Percentiles rank a stretch among this genome's conserved stretches.
These are phyloP conservation scores for Suillus lakei DNA, from an alignment of 768 basidiomycete genomes.

Conservation along the genomic window DNA sequence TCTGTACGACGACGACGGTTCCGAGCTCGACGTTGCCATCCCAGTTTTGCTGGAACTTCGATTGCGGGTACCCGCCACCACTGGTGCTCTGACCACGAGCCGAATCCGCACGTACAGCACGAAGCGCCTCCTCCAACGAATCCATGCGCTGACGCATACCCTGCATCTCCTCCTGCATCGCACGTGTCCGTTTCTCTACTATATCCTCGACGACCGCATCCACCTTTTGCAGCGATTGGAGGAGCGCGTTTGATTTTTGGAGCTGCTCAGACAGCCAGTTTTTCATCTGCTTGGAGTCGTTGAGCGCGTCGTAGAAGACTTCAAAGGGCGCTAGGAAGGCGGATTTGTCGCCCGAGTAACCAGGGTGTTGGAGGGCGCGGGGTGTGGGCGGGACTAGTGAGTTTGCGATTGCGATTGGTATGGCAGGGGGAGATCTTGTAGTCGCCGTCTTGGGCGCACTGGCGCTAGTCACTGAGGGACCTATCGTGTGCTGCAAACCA, in stretches of 20 bases:
- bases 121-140: conserved; percentile 62
- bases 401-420: conserved; percentile 72
- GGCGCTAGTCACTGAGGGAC: conserved; percentile 23
- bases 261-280: conserved; percentile 77
- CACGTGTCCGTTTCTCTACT: conserved; percentile 64
- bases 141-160: conserved; percentile 67
- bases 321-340: conserved; percentile 86
- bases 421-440: conserved; percentile 58
- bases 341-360: conserved; percentile 65
- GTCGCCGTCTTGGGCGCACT: conserved; percentile 36
- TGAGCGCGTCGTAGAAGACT: conserved; percentile 82
- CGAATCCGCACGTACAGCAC: conserved; percentile 30
- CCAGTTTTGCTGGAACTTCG: conserved; percentile 46
- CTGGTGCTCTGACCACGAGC: conserved; percentile 18
- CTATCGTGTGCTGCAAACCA: conserved; percentile 42
- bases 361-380: conserved; percentile 63
- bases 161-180: conserved; percentile 64
- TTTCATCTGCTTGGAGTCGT: conserved; percentile 81
- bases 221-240: conserved; percentile 58
- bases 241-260: conserved; percentile 60
- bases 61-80: conserved; percentile 19
- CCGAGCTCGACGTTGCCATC: conserved; percentile 25
- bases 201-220: conserved; percentile 60
- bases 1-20: conserved; percentile 46
- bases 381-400: conserved; percentile 73